Evolutionary conservation across 345 rosid genomes (phyloP).

Genomic region (Gossypium stocksii): DNA sequence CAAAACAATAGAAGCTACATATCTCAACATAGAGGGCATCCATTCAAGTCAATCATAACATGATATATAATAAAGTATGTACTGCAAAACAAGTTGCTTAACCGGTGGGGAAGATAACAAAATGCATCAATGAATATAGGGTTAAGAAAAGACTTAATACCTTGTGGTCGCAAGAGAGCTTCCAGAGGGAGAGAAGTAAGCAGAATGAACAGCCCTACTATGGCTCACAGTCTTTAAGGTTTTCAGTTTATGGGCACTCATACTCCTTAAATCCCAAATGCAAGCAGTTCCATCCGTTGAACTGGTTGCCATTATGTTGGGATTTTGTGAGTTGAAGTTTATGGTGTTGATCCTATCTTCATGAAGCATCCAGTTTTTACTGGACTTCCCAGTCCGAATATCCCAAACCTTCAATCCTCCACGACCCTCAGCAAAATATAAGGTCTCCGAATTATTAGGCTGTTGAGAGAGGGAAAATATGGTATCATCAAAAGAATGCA

Average conservation of each 20-base stretch:
- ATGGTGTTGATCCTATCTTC: conserved; percentile 66
- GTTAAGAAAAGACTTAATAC: not conserved
- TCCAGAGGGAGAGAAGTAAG: conserved; percentile 91
- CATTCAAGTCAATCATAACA: not conserved
- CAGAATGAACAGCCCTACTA: conserved; percentile 60
- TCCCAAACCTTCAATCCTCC: conserved; percentile 62
- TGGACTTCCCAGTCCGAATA: conserved; percentile 48
- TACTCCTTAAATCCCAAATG: conserved; percentile 79
- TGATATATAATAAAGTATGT: not conserved
- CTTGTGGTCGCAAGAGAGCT: conserved; percentile 69
- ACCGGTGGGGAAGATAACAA: not conserved
- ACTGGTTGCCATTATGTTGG: conserved; percentile 68
- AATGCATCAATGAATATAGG: not conserved
- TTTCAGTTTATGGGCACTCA: conserved; percentile 33
- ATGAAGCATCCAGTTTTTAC: conserved; percentile 52
- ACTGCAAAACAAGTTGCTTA: not conserved
- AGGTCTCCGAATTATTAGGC: conserved; percentile 42
- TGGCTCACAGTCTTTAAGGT: conserved; percentile 41
- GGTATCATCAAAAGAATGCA: conserved; percentile 44
- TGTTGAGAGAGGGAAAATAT: conserved; percentile 56
- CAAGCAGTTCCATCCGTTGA: conserved; percentile 74
- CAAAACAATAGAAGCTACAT: not conserved
- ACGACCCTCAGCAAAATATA: conserved; percentile 58
- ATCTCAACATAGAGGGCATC: not conserved
- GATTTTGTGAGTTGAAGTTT: conserved; percentile 59